phyloP scores from a whole-genome alignment of 1,139 yeast species.

The Meyerozyma guilliermondii region DNA sequence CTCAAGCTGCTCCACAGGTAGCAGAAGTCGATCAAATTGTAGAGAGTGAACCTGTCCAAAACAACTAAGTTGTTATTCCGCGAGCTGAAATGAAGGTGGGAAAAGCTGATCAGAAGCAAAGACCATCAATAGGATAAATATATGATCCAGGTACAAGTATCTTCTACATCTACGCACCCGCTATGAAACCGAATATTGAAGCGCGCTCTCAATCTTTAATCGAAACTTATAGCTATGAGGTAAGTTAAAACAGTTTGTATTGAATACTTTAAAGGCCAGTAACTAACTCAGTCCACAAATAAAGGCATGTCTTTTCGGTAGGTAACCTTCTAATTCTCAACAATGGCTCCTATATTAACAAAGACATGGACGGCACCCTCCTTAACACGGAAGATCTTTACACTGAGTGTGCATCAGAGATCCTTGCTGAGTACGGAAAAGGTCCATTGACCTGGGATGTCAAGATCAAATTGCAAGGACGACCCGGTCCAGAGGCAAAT shows the following conservation, averaged over 20 bases:
- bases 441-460: slow-evolving; percentile 88
- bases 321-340: slow-evolving; percentile 15
- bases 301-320: slow-evolving; percentile 85
- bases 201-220: neutral
- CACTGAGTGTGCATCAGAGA: slow-evolving; percentile 65
- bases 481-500: slow-evolving; percentile 74
- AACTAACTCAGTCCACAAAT: slow-evolving; percentile 17
- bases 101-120: neutral
- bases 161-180: neutral
- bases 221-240: neutral
- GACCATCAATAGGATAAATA: neutral
- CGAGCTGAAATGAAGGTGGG: neutral
- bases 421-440: slow-evolving; percentile 63
- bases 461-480: slow-evolving; percentile 80
- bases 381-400: slow-evolving; percentile 89
- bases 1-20: slow-evolving; percentile 20
- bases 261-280: neutral
- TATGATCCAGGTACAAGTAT: neutral
- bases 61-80: neutral
- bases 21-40: slow-evolving; percentile 16
- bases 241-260: neutral
- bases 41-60: slow-evolving; percentile 3
- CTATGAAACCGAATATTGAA: neutral
- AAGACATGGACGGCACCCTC: slow-evolving; percentile 91
- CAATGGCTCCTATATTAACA: slow-evolving; percentile 12